Evolutionary conservation across 208 protist genomes (phyloP), one percentile per base, ranked within the genome.

Genomic region (Porcisia hertigi): DNA sequence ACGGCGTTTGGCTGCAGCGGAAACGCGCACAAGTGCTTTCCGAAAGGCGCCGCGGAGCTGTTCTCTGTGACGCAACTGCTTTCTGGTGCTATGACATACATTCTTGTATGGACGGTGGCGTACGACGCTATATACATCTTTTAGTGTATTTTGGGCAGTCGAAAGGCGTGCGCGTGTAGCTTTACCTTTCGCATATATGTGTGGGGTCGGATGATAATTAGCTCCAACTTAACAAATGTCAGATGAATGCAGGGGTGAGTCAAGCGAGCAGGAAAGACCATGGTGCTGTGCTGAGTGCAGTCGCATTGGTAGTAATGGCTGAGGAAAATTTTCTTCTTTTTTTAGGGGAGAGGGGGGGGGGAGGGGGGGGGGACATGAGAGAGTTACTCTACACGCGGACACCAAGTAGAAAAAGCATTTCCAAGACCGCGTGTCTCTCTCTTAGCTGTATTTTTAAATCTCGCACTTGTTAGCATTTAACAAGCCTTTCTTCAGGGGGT

Each of bases 71-170:
- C 83, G 47, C 84, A 80, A 30, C 80, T 97, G 34, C 74, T 92
- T 5, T 79, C 71, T 23, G 93, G 91, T 25, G 86, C 72, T 36
- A 93, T 97, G 89, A 93, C 93, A 6, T 97, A 88, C 77, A 86
- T 97, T 67, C 85, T 97, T 34, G 88, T 87, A 1, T 97, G 93
- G 93, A 97, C 90, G 8, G 88, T 97, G 4, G 79, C 85, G n/a
- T 97, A 97, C 69, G 91, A 97, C 67, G 87, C 89, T 34, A 90
- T 97, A 60, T 97, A 97, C 78, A 93, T 95, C 75, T 97, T 97
- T 75, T 97, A 90, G 82, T 20, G 18, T 69, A 3, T 23, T 57
- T 52, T 54, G 30, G 18, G 53, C 30, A n/a, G 49, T 71, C 16
- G 54, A 43, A 58, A 55, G 34, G 45, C 34, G 30, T 25, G 69